Conservation (phyloP, 805 yeast genomes). For the Cyberlindnera lachancei region DNA sequence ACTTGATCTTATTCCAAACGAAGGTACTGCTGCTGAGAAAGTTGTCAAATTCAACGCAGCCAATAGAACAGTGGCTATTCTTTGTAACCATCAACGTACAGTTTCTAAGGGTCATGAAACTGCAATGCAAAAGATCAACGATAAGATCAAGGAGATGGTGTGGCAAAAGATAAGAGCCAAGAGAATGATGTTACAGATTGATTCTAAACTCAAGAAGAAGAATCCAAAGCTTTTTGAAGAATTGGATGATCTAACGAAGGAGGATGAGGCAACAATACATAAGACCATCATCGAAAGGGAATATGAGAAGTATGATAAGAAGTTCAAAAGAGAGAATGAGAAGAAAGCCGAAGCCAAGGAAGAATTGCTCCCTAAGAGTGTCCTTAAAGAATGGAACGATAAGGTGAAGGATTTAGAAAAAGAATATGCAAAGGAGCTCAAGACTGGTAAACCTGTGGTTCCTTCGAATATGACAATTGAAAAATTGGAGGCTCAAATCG, state of each 20-base stretch:
- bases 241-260: conserved; percentile 56
- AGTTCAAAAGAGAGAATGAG: conserved; percentile 71
- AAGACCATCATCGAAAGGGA: conserved; percentile 56
- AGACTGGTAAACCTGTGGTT: conserved; percentile 50
- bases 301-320: conserved; percentile 53
- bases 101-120: conserved; percentile 80
- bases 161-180: conserved; percentile 80
- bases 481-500: conserved; percentile 64
- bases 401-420: conserved; percentile 45
- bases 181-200: conserved; percentile 61
- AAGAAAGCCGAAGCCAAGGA: conserved; percentile 54
- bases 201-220: conserved; percentile 42
- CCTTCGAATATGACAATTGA: conserved; percentile 45
- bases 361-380: conserved; percentile 44
- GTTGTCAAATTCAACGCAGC: conserved; percentile 89
- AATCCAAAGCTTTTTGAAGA: conserved; percentile 58
- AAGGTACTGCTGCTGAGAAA: conserved; percentile 83
- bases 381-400: conserved; percentile 49
- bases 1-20: conserved; percentile 73
- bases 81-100: conserved; percentile 95
- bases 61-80: conserved; percentile 87
- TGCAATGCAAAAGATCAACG: conserved; percentile 71
- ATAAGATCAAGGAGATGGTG: conserved; percentile 66
- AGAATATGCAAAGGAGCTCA: conserved; percentile 49
- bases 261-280: conserved; percentile 54